Evolutionary conservation across 495 filamentous ascomycete species (phyloP).

Genomic region (Penicillium nucicola): DNA sequence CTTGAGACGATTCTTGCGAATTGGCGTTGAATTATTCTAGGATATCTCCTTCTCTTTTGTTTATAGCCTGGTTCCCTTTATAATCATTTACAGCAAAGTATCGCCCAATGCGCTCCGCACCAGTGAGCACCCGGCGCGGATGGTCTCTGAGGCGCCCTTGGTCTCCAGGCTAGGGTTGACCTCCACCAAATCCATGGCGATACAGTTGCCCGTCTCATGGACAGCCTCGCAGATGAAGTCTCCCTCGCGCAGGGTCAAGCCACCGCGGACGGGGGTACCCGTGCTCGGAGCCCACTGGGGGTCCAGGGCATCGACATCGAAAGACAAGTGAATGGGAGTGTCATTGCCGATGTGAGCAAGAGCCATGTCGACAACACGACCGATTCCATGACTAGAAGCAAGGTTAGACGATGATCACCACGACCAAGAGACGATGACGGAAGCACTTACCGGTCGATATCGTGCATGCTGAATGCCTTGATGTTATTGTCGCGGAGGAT

Average conservation of each 20-base stretch:
- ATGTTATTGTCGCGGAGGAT: constrained; percentile 84
- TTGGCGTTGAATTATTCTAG: background rate
- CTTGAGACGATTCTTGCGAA: background rate
- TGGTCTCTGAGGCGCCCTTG: constrained; percentile 79
- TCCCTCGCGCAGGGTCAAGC: constrained; percentile 90
- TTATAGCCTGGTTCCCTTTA: constrained; percentile 3
- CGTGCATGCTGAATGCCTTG: constrained; percentile 97
- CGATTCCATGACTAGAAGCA: constrained; percentile 73
- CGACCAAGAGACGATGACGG: background rate
- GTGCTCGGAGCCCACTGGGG: constrained; percentile 95
- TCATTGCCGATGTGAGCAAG: constrained; percentile 89
- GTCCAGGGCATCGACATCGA: constrained; percentile 96
- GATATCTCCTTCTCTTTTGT: constrained; percentile 1
- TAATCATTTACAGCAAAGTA: constrained; percentile 62
- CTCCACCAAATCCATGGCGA: constrained; percentile 93
- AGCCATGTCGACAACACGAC: constrained; percentile 95
- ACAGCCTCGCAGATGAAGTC: constrained; percentile 98
- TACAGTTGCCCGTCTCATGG: constrained; percentile 84
- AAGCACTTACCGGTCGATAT: constrained; percentile 72
- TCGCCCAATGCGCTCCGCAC: constrained; percentile 91
- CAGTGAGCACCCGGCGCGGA: constrained; percentile 83
- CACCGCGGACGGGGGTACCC: constrained; percentile 93
- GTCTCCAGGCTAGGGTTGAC: constrained; percentile 86
- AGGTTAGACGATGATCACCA: background rate
- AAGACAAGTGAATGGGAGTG: constrained; percentile 93